Percentiles rank a stretch among this genome's conserved stretches.
Evolutionary conservation across 305 asterid species (phyloP).

Genomic region (Ajuga reptans): DNA sequence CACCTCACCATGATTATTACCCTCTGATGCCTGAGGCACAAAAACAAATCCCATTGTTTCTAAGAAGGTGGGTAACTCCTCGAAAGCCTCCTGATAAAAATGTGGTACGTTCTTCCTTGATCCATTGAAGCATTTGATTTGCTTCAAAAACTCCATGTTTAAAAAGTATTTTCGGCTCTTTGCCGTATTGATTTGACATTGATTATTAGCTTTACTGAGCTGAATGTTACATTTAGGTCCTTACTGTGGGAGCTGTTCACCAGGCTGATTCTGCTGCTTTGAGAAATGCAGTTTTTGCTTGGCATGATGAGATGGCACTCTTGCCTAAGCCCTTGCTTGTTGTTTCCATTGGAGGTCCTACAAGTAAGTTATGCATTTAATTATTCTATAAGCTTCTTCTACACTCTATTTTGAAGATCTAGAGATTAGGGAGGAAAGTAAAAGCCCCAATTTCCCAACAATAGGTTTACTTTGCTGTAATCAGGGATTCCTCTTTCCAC

Average conservation of each 20-base stretch:
- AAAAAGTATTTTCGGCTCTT: constrained; percentile 9
- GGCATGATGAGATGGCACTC: constrained; percentile 58
- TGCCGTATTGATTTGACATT: constrained; percentile 8
- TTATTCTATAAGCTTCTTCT: neutral
- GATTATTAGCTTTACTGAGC: constrained; percentile 8
- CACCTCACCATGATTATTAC: constrained; percentile 81
- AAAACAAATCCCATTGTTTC: constrained; percentile 55
- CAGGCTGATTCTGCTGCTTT: constrained; percentile 60
- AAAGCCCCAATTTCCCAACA: neutral
- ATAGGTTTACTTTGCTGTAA: neutral
- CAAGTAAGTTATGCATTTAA: constrained; percentile 41
- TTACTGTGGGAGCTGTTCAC: constrained; percentile 82
- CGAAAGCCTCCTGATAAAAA: constrained; percentile 56
- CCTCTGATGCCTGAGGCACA: constrained; percentile 62
- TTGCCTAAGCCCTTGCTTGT: constrained; percentile 69
- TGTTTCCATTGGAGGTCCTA: constrained; percentile 79
- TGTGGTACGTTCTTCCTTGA: constrained; percentile 47
- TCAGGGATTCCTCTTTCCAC: neutral
- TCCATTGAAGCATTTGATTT: constrained; percentile 15
- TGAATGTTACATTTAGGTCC: constrained; percentile 44
- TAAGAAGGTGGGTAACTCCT: constrained; percentile 68
- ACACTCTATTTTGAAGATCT: neutral
- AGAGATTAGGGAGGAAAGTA: no score
- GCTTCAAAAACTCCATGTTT: constrained; percentile 8
- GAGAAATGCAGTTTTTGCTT: constrained; percentile 55